Conservation (phyloP, 768 basidiomycete genomes). For the Boletellus sp. region DNA sequence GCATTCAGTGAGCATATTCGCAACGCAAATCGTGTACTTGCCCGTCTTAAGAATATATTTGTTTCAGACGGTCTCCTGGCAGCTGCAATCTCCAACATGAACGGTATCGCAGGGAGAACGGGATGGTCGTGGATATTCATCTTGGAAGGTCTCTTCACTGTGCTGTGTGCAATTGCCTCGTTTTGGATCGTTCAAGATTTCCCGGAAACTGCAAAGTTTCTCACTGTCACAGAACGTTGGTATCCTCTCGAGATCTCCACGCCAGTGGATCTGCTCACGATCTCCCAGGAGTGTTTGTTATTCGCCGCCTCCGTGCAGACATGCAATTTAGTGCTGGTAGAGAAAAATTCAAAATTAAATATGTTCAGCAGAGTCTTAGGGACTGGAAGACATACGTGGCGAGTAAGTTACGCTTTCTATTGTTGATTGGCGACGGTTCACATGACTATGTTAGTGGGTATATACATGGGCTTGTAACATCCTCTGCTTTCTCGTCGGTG, state of each 20-base stretch:
- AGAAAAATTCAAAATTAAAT: conserved; percentile 48
- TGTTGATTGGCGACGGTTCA: conserved; percentile 2
- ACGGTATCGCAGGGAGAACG: conserved; percentile 59
- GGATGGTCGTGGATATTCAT: conserved; percentile 77
- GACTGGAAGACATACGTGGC: conserved; percentile 76
- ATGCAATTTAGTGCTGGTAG: conserved; percentile 64
- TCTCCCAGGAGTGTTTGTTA: conserved; percentile 52
- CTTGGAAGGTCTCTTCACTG: conserved; percentile 67
- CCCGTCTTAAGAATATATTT: not conserved
- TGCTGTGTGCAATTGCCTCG: conserved; percentile 53
- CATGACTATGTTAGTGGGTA: conserved; percentile 46
- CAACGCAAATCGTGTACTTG: not conserved
- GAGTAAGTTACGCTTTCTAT: conserved; percentile 40
- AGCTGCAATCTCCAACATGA: conserved; percentile 66
- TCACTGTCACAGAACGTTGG: conserved; percentile 59
- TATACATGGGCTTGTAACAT: conserved; percentile 66
- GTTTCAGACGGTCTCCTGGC: conserved; percentile 57
- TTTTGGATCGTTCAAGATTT: conserved; percentile 79
- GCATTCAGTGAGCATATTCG: conserved; percentile 55
- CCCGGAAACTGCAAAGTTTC: conserved; percentile 69
- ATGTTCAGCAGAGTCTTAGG: conserved; percentile 54
- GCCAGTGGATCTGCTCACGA: not conserved
- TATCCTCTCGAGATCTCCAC: conserved; percentile 1
- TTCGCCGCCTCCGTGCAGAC: conserved; percentile 63
- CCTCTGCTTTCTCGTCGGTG: not conserved